Evolutionary conservation across 768 basidiomycete genomes (phyloP).

Genomic region (Tylopilus plumbeoviolaceoides): DNA sequence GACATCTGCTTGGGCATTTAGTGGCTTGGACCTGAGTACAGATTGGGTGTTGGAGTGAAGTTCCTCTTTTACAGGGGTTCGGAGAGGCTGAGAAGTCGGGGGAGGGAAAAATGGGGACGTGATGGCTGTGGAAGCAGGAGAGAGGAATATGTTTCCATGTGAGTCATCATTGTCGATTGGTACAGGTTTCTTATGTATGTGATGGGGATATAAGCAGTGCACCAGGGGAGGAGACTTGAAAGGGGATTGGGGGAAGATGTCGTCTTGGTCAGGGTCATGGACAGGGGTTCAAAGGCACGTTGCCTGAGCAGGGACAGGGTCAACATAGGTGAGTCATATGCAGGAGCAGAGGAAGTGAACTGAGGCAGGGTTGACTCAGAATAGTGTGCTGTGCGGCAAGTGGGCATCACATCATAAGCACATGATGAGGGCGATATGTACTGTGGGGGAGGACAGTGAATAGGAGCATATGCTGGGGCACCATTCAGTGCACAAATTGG

Average conservation of each 20-base stretch:
- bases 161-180: slow-evolving; percentile 50
- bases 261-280: slow-evolving; percentile 37
- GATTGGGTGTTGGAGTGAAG: slow-evolving; percentile 38
- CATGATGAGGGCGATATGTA: slow-evolving; percentile 34
- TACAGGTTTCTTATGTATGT: slow-evolving; percentile 32
- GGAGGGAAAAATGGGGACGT: slow-evolving; percentile 43
- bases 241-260: slow-evolving; percentile 53
- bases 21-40: slow-evolving; percentile 31
- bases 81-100: slow-evolving; percentile 45
- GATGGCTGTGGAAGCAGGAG: slow-evolving; percentile 29
- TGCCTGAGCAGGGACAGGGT: slow-evolving; percentile 61
- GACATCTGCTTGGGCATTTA: too few species aligned
- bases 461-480: too few species aligned
- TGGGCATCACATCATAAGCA: slow-evolving; percentile 30
- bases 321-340: slow-evolving; percentile 56
- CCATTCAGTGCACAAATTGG: too few species aligned
- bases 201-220: slow-evolving; percentile 40
- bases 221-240: slow-evolving; percentile 45
- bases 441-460: slow-evolving; percentile 24
- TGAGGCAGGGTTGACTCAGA: slow-evolving; percentile 37
- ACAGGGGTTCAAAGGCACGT: slow-evolving; percentile 34
- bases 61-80: slow-evolving; percentile 57
- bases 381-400: slow-evolving; percentile 30
- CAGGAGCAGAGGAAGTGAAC: slow-evolving; percentile 21
- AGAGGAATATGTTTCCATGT: slow-evolving; percentile 53